phyloP scores from a whole-genome alignment of 768 basidiomycete species.

The Suillus subaureus region DNA sequence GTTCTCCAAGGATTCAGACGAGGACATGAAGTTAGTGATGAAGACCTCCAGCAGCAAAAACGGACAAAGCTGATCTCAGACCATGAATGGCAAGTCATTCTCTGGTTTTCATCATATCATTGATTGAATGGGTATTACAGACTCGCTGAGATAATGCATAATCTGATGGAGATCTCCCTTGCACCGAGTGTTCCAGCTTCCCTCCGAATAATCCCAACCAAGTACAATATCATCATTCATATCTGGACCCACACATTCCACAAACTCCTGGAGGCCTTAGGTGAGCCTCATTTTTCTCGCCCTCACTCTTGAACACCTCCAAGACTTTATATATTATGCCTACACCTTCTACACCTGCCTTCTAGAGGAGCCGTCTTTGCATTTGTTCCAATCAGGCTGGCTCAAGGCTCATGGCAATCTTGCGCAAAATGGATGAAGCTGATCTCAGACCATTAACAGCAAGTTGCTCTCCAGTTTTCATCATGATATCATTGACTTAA shows the following conservation, averaged over 20 bases:
- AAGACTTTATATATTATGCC: slow-evolving; percentile 37
- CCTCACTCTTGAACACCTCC: slow-evolving; percentile 82
- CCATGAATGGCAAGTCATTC: background rate
- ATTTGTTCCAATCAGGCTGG: slow-evolving; percentile 81
- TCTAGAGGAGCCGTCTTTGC: slow-evolving; percentile 76
- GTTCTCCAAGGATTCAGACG: slow-evolving; percentile 32
- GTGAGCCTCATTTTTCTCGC: slow-evolving; percentile 69
- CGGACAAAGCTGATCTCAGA: background rate
- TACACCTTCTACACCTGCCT: slow-evolving; percentile 93
- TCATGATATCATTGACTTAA: too few species aligned
- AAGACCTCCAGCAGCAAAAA: slow-evolving; percentile 41
- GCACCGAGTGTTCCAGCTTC: too few species aligned
- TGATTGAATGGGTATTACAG: background rate
- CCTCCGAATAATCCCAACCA: too few species aligned
- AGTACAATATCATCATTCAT: too few species aligned
- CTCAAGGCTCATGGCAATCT: slow-evolving; percentile 82
- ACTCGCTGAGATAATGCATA: background rate
- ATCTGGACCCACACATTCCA: too few species aligned
- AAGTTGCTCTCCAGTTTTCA: too few species aligned
- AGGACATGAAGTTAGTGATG: slow-evolving; percentile 39
- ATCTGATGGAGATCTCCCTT: too few species aligned
- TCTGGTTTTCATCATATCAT: background rate
- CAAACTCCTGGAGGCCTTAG: too few species aligned
- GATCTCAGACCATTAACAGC: too few species aligned
- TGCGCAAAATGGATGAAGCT: too few species aligned